Base-by-base conservation (phyloP, 306 rosid genomes). In the Senna siamea region DNA sequence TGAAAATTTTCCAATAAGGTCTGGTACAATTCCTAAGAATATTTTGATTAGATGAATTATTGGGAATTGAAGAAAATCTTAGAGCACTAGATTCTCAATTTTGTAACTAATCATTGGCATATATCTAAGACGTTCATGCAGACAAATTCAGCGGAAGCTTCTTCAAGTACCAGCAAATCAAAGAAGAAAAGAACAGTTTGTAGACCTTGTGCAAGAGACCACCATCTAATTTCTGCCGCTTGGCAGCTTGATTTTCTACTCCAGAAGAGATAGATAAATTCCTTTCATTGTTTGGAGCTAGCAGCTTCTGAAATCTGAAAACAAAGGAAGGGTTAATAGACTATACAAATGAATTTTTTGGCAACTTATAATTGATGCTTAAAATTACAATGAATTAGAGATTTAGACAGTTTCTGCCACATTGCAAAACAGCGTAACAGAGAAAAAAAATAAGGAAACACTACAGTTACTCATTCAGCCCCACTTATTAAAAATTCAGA, bases 181-280 rank as follows among this genome's bases (percentile, higher is more conserved):
- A 51, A 71, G 60, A 32, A 54, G 79, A 69, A 53, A 18, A 23
- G 19, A 80, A 78, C 61, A 73, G 17, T 40, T 69, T 67, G 58
- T 69, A 66, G 68, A 92, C 99, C 98, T 88, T 95, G 38, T 38
- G 87, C 74, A 83, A 85, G 80, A 77, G 87, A 69, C 98, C 99
- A 50, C 88, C 87, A 60, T 95, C 99, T 76, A 95, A 82, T 81
- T 90, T 95, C 79, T 92, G 99, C 66, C 96, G 85, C 88, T 95
- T 95, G 62, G 90, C 70, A 79, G 99, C 89, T 83, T 92, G 98
- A 72, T 66, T 83, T 88, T 90, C 98, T 23, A 77, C 83, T 52
- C 84, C 96, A 50, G 83, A 79, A 82, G 89, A 69, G 41, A 69
- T 74, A 72, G 80, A 77, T 22, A 79, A 62, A 81, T 81, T 79